These are phyloP conservation scores for Epichloe baconii DNA, from an alignment of 2,329 filamentous ascomycete genomes.

Conservation along the genomic window DNA sequence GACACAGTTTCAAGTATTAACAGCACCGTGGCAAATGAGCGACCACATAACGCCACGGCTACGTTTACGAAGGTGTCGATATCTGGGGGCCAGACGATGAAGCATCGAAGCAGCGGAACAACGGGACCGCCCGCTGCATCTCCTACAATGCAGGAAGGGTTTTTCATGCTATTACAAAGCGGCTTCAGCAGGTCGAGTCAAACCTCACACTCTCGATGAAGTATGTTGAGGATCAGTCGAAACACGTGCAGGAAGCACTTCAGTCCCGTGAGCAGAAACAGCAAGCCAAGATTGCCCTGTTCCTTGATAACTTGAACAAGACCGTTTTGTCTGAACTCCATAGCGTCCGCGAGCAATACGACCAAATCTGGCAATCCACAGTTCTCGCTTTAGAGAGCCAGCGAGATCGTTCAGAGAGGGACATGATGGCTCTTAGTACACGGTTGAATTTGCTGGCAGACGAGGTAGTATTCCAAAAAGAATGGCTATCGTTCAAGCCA, in stretches of 20 bases:
- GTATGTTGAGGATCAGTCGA: constrained; percentile 94
- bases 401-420: constrained; percentile 68
- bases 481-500: constrained; percentile 84
- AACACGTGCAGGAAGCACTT: constrained; percentile 77
- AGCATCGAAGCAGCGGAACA: constrained; percentile 18
- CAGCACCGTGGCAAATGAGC: constrained; percentile 1
- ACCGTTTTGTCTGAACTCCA: constrained; percentile 75
- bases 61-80: constrained; percentile 2
- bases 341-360: constrained; percentile 72
- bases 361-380: constrained; percentile 93
- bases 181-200: constrained; percentile 76
- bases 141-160: constrained; percentile 92
- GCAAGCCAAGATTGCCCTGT: constrained; percentile 66
- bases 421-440: constrained; percentile 68
- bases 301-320: constrained; percentile 72
- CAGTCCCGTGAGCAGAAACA: constrained; percentile 79
- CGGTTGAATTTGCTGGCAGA: constrained; percentile 85
- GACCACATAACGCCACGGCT: constrained; percentile 1
- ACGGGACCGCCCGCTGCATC: constrained; percentile 23
- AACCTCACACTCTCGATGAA: constrained; percentile 88
- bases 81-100: constrained; percentile 10
- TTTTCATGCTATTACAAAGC: constrained; percentile 92
- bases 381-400: constrained; percentile 84
- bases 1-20: not conserved
- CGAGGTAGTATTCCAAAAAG: constrained; percentile 79